Conservation (phyloP, 306 rosid species). For the Trifolium repens region DNA sequence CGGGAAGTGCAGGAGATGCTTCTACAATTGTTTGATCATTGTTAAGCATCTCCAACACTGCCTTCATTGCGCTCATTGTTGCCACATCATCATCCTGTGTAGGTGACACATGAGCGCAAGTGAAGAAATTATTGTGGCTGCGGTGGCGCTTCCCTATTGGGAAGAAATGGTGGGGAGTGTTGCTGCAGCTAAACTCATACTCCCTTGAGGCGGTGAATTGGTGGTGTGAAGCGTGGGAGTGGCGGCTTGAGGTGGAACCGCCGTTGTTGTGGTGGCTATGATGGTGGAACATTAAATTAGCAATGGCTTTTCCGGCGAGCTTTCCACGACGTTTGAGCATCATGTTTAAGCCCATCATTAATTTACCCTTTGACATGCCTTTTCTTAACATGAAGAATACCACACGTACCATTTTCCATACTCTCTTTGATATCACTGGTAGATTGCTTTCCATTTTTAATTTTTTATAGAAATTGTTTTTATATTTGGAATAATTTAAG, state of each 20-base stretch:
- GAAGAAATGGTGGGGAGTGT: conserved; percentile 63
- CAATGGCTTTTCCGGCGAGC: conserved; percentile 80
- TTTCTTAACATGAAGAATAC: conserved; percentile 71
- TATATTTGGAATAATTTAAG: neutral
- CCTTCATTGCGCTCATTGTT: conserved; percentile 47
- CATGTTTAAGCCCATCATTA: conserved; percentile 67
- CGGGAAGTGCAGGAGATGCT: conserved; percentile 64
- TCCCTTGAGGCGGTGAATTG: conserved; percentile 44
- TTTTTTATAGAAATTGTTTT: neutral
- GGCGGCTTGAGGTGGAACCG: conserved; percentile 34
- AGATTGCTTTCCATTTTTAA: conserved; percentile 52
- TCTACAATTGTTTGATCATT: neutral
- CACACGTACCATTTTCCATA: conserved; percentile 71
- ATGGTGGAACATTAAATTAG: conserved; percentile 67
- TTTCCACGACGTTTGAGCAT: conserved; percentile 86
- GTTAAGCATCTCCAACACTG: conserved; percentile 60
- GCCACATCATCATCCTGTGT: conserved; percentile 63
- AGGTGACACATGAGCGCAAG: conserved; percentile 56
- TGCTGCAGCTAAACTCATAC: conserved; percentile 94
- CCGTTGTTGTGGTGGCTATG: conserved; percentile 37
- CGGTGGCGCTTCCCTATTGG: conserved; percentile 54
- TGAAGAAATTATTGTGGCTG: conserved; percentile 47
- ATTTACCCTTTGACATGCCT: conserved; percentile 69
- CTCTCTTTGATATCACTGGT: conserved; percentile 56
- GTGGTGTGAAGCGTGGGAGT: neutral